Percentiles rank a stretch among this genome's conserved stretches.
Evolutionary conservation across 805 yeast species (phyloP).

Genomic region (Saccharomycopsis fermentans): DNA sequence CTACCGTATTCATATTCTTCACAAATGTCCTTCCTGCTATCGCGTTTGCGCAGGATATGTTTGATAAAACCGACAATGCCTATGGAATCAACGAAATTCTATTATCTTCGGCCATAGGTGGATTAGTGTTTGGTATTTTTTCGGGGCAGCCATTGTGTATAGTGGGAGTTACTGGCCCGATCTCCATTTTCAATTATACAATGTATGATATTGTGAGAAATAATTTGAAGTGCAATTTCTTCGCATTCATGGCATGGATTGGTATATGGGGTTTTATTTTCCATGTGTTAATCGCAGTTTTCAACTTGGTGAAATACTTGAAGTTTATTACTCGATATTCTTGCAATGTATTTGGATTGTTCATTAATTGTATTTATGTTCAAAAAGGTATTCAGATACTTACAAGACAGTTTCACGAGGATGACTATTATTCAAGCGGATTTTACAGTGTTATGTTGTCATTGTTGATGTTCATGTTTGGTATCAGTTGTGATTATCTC

Average conservation of each 20-base stretch:
- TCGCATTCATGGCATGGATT: conserved; percentile 94
- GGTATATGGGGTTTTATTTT: conserved; percentile 83
- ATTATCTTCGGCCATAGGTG: conserved; percentile 77
- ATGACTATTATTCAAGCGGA: conserved; percentile 37
- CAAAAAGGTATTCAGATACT: conserved; percentile 86
- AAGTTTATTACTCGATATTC: conserved; percentile 70
- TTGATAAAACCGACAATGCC: conserved; percentile 75
- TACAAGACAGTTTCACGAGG: conserved; percentile 49
- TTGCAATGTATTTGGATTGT: conserved; percentile 89
- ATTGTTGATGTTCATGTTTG: conserved; percentile 65
- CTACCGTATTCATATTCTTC: conserved; percentile 74
- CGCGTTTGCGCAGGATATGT: conserved; percentile 96
- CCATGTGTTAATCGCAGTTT: conserved; percentile 63
- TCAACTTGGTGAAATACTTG: conserved; percentile 58
- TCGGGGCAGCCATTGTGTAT: conserved; percentile 90
- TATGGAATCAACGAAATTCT: conserved; percentile 91
- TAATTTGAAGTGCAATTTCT: conserved; percentile 40
- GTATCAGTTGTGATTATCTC: conserved; percentile 30
- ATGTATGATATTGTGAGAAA: conserved; percentile 34
- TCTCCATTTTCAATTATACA: conserved; percentile 84
- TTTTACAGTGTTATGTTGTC: conserved; percentile 70
- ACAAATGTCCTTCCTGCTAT: conserved; percentile 87
- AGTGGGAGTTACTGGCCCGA: conserved; percentile 97
- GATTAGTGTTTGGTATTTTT: conserved; percentile 75
- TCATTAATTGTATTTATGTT: conserved; percentile 77